These are phyloP conservation scores for Astrocystis sublimbata DNA, from an alignment of 495 filamentous ascomycete genomes.

Conservation along the genomic window DNA sequence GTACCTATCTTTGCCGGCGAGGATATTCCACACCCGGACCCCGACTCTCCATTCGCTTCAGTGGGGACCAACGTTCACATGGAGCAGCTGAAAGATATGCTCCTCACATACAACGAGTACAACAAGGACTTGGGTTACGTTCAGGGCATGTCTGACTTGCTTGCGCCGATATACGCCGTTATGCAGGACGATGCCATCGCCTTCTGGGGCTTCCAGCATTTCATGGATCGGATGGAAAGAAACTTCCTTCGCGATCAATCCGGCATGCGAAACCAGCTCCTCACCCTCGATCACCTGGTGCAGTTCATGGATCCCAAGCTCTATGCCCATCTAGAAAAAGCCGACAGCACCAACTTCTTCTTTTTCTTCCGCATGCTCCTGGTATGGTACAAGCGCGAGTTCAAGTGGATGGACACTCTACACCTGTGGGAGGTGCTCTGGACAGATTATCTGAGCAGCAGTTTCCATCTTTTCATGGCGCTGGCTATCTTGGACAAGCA, in stretches of 20 bases:
- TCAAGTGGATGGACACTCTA: conserved; percentile 81
- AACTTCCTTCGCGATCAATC: conserved; percentile 96
- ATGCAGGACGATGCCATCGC: conserved; percentile 95
- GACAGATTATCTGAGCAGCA: conserved; percentile 86
- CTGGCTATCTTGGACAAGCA: conserved; percentile 96
- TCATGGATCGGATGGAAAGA: conserved; percentile 97
- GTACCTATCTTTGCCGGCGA: conserved; percentile 94
- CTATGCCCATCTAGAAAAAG: conserved; percentile 83
- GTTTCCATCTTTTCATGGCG: conserved; percentile 93
- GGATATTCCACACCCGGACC: conserved; percentile 97
- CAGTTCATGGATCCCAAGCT: conserved; percentile 95
- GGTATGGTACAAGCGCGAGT: conserved; percentile 98
- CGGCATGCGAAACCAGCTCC: conserved; percentile 89
- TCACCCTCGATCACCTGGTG: conserved; percentile 88
- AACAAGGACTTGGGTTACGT: conserved; percentile 93
- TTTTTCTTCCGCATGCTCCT: conserved; percentile 99
- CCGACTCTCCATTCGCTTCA: conserved; percentile 89
- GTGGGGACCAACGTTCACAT: conserved; percentile 94
- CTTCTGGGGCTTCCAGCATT: conserved; percentile 94
- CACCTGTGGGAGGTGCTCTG: conserved; percentile 91
- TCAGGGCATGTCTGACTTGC: conserved; percentile 96
- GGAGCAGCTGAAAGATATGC: conserved; percentile 99
- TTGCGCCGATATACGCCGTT: conserved; percentile 94
- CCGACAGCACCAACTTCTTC: conserved; percentile 97
- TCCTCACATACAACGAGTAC: conserved; percentile 96